Percentiles rank a stretch among this genome's conserved stretches.
phyloP scores from a whole-genome alignment of 768 basidiomycete genomes.

The Phanerodontia chrysosporium region DNA sequence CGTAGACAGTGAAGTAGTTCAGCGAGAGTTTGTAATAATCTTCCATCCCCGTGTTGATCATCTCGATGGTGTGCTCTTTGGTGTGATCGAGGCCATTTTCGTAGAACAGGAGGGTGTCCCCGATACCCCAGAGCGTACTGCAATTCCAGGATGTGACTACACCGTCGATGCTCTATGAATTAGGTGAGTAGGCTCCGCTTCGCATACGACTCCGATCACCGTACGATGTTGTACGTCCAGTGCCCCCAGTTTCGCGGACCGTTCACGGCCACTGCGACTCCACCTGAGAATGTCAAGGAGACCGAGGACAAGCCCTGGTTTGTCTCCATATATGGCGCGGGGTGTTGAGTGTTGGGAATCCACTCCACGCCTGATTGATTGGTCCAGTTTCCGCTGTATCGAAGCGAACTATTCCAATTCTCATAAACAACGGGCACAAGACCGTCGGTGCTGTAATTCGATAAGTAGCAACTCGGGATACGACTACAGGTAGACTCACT shows the following conservation, averaged over 20 bases:
- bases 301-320: slow-evolving; percentile 38
- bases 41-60: slow-evolving; percentile 51
- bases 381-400: slow-evolving; percentile 54
- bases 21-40: slow-evolving; percentile 15
- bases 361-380: slow-evolving; percentile 10
- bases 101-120: slow-evolving; percentile 54
- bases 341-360: slow-evolving; percentile 17
- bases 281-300: slow-evolving; percentile 41
- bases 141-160: slow-evolving; percentile 34
- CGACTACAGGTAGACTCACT: background rate
- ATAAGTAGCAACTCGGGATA: background rate
- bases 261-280: slow-evolving; percentile 13
- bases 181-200: slow-evolving; percentile 40
- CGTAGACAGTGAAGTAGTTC: slow-evolving; percentile 6
- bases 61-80: slow-evolving; percentile 40
- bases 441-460: background rate
- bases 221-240: slow-evolving; percentile 25
- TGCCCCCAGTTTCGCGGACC: slow-evolving; percentile 21
- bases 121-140: slow-evolving; percentile 34
- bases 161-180: slow-evolving; percentile 29
- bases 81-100: slow-evolving; percentile 53
- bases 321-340: slow-evolving; percentile 24
- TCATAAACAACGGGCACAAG: slow-evolving; percentile 20
- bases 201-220: background rate
- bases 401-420: slow-evolving; percentile 35